Base-by-base conservation (phyloP, 139 green algal genomes). In the Haematococcus sp. region DNA sequence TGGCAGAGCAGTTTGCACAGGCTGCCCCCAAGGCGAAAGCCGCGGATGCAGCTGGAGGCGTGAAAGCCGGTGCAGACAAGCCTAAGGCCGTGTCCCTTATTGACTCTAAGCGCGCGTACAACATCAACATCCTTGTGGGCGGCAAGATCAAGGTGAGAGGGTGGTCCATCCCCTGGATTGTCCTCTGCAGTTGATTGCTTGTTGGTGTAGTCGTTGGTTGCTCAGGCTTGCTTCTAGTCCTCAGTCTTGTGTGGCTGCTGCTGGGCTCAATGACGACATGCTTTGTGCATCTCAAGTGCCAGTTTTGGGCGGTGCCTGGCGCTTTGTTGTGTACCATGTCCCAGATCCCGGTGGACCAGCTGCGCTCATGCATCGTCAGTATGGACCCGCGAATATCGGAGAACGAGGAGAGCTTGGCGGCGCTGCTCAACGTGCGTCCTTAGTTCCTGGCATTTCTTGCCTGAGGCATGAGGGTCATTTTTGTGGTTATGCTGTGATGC, bases 41-140 rank as follows among this genome's bases (percentile, higher is more conserved):
- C 40, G 40, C 40, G 40, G 40, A 7, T 49, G 40, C 40, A 49
- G 40, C 40, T 19, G 40, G 9, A 13, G 55, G 55, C n/a, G 33
- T 64, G 25, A 81, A 81, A 63, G 65, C 70, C 22, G 34, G 55
- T 7, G 56, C 19, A 20, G 43, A 34, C 27, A 80, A 75, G 61
- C 51, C 70, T 31, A 27, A 46, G 28, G 33, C 59, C 35, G 63
- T 74, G 22, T 74, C 54, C 46, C n/a, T 84, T 33, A 79, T 85
- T n/a, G 80, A 85, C 61, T 33, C n/a, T 58, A 85, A 85, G 80
- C 66, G 71, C 13, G 66, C 70, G 25, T 78, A 85, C 71, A 85
- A 85, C 75, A 77, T 85, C 67, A 68, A 49, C 71, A 85, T 85
- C 46, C 75, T 85, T 51, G 77, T 85, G 71, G 66, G 71, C 19